Evolutionary conservation across 148 eudicot species (phyloP).

Genomic region (Mesembryanthemum crystallinum): DNA sequence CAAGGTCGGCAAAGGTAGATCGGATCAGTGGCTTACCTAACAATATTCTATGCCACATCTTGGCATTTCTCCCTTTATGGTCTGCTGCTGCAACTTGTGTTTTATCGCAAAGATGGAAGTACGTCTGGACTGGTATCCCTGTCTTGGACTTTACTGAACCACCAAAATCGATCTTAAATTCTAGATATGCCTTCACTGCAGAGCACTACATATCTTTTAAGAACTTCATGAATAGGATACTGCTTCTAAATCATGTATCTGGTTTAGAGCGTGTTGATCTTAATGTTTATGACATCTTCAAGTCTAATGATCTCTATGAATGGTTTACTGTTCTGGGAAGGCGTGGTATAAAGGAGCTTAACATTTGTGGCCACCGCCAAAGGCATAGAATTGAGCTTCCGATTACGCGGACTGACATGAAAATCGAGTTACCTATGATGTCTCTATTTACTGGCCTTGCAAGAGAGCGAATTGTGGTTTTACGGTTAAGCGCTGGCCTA

Average conservation of each 20-base stretch:
- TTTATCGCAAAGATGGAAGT: background rate
- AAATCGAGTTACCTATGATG: background rate
- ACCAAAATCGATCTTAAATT: background rate
- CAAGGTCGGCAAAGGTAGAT: background rate
- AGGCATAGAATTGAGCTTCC: too few species aligned
- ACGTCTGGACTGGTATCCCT: conserved; percentile 4
- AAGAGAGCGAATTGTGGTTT: too few species aligned
- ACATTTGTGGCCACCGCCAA: too few species aligned
- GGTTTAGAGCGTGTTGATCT: background rate
- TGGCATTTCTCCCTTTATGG: background rate
- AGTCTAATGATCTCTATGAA: too few species aligned
- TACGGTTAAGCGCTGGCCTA: too few species aligned
- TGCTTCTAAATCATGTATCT: too few species aligned
- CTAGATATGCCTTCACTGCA: background rate
- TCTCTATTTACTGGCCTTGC: too few species aligned
- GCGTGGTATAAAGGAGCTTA: too few species aligned
- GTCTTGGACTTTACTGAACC: background rate
- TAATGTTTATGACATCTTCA: too few species aligned
- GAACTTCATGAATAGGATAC: background rate
- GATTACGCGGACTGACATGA: too few species aligned
- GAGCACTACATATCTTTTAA: too few species aligned
- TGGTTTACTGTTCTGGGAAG: too few species aligned
- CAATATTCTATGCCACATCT: background rate
- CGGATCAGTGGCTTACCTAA: background rate
- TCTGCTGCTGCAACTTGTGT: background rate